Evolutionary conservation across 2,329 filamentous ascomycete genomes (phyloP), one percentile per base, ranked within the genome.

Genomic region (Allantophomopsis lycopodina): DNA sequence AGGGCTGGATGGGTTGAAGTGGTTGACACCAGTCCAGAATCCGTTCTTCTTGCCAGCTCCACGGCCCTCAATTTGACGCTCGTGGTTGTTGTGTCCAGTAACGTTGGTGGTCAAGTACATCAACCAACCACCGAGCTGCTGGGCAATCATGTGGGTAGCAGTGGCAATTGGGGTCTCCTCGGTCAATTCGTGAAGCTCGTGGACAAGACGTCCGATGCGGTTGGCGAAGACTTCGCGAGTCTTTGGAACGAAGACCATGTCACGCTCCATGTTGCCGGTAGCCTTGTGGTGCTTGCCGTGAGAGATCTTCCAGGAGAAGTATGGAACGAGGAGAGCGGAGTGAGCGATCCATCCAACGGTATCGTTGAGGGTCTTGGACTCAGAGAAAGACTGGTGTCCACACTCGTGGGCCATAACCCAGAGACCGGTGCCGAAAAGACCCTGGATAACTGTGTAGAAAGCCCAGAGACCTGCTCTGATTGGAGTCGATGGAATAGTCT

Each of bases 231-330:
- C 66, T 49, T 91, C 77, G 43, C 88, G 80, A 41, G 87, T 94
- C 64, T 85, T 85, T 44, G 91, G 91, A n/a, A 96, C 71, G 60
- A 95, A 96, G 47, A 96, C 91, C 91, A 98, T 98, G 65, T 98
- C 91, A 51, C 89, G 85, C 65, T 93, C 87, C 66, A 98, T 79
- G 71, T 98, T 77, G 53, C 88, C 91, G 32, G 91, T 98, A 48
- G 88, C 87, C 75, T 96, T 96, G 83, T 98, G 91, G 71, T 98
- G 91, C 77, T 94, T 94, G 69, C 86, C 83, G 68, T 98, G 91
- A 50, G 87, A 94, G 64, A 96, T 88, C 69, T 98, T 94, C 91
- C 91, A 98, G 59, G 86, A 94, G 69, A 95, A 98, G 69, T 96
- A 98, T 16, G 91, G 91, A 37, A 98, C 89, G 41, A 95, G 71